phyloP scores from a whole-genome alignment of 2,329 filamentous ascomycete species.

The Diplodia sapinea region DNA sequence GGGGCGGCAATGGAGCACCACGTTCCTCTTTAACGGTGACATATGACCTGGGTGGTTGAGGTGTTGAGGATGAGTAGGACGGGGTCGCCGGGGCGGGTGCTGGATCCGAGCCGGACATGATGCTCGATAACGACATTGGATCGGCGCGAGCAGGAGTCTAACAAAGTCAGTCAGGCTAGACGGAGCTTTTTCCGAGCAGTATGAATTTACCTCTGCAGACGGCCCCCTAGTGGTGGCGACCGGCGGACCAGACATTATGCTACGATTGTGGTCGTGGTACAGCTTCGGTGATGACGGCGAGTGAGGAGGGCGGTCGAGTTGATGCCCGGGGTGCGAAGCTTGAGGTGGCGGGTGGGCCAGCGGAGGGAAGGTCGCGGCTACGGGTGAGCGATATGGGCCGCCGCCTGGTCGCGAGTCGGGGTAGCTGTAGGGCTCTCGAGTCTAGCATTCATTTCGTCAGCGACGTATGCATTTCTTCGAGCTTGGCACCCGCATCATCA shows the following conservation, averaged over 20 bases:
- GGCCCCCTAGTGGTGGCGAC: constrained; percentile 40
- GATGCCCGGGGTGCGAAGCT: constrained; percentile 41
- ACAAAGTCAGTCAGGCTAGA: constrained; percentile 38
- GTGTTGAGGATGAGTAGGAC: constrained; percentile 32
- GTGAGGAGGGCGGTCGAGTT: constrained; percentile 46
- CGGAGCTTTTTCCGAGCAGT: constrained; percentile 34
- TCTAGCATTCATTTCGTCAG: constrained; percentile 35
- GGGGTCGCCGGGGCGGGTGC: constrained; percentile 52
- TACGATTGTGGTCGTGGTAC: constrained; percentile 37
- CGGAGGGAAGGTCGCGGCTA: constrained; percentile 42
- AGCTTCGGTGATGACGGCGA: constrained; percentile 48
- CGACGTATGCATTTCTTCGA: constrained; percentile 26
- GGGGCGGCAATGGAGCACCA: constrained; percentile 4
- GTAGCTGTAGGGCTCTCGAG: constrained; percentile 45
- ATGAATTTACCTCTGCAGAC: constrained; percentile 44
- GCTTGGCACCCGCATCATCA: constrained; percentile 27
- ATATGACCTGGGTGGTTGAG: constrained; percentile 16
- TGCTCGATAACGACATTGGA: constrained; percentile 95
- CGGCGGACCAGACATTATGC: constrained; percentile 43
- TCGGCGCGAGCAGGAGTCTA: constrained; percentile 77
- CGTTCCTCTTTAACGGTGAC: constrained; percentile 9
- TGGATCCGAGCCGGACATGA: constrained; percentile 80
- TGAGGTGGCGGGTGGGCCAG: constrained; percentile 48
- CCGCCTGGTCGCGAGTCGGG: constrained; percentile 42
- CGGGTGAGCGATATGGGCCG: constrained; percentile 47